phyloP scores from a whole-genome alignment of 2,329 filamentous ascomycete species.

The Colletotrichum godetiae region DNA sequence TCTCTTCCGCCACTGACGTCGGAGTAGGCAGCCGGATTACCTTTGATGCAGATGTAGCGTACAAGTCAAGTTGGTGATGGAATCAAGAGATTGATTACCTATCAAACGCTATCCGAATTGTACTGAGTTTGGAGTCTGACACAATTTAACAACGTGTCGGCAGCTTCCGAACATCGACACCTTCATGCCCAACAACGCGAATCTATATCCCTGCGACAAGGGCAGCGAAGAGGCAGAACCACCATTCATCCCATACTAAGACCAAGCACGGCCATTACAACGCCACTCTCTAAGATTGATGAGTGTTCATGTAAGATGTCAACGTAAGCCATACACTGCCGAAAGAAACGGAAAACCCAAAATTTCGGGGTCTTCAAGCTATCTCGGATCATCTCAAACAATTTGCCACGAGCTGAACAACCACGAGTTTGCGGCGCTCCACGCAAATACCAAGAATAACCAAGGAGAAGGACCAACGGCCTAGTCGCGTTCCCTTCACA shows the following conservation, averaged over 20 bases:
- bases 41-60: background rate
- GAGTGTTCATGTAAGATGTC: background rate
- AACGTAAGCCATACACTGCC: background rate
- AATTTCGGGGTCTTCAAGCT: background rate
- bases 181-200: background rate
- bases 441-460: background rate
- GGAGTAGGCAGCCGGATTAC: background rate
- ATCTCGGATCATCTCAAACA: background rate
- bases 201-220: background rate
- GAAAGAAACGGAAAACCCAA: background rate
- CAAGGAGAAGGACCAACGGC: background rate
- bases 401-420: background rate
- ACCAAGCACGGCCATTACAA: background rate
- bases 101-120: background rate
- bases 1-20: background rate
- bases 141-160: background rate
- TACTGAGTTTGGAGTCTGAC: background rate
- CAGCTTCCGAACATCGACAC: background rate
- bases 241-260: background rate
- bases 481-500: conserved; percentile 2
- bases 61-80: too few species aligned
- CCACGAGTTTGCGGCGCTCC: background rate
- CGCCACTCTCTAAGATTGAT: background rate
- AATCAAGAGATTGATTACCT: background rate
- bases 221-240: background rate